phyloP scores from a whole-genome alignment of 2,329 filamentous ascomycete genomes.

The Cercospora sp. region DNA sequence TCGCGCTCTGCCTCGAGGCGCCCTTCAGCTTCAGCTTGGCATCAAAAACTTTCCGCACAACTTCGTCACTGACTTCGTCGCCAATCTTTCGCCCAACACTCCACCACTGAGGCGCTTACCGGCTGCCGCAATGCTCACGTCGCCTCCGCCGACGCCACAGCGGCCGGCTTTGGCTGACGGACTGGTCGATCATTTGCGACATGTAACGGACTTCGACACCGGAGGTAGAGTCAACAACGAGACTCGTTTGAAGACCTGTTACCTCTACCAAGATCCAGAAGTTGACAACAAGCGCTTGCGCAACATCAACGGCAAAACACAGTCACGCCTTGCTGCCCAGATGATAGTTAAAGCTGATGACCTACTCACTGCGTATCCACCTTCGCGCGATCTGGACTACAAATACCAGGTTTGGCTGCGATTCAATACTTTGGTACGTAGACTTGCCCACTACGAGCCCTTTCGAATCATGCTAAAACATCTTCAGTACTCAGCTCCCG shows the following conservation, averaged over 20 bases:
- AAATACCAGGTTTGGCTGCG: background rate
- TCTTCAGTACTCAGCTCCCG: background rate
- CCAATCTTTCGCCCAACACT: background rate
- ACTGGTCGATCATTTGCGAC: no score
- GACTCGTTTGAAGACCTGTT: background rate
- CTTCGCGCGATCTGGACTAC: background rate
- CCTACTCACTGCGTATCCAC: background rate
- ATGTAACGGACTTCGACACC: conserved; percentile 2
- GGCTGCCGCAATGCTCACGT: no score
- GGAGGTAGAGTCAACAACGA: background rate
- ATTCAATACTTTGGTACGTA: background rate
- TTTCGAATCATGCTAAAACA: no score
- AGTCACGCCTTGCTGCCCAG: background rate
- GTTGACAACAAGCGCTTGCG: background rate
- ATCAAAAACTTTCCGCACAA: background rate
- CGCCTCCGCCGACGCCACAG: background rate
- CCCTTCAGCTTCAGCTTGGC: background rate
- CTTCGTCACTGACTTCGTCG: background rate
- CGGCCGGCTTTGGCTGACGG: no score
- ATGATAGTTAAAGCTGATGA: background rate
- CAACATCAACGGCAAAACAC: background rate
- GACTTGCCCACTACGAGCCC: no score
- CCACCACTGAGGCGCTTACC: no score
- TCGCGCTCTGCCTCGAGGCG: background rate
- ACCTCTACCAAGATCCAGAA: background rate